Evolutionary conservation across 2,329 filamentous ascomycete species (phyloP), one percentile per base, ranked within the genome.

Genomic region (Bertia moriformis): DNA sequence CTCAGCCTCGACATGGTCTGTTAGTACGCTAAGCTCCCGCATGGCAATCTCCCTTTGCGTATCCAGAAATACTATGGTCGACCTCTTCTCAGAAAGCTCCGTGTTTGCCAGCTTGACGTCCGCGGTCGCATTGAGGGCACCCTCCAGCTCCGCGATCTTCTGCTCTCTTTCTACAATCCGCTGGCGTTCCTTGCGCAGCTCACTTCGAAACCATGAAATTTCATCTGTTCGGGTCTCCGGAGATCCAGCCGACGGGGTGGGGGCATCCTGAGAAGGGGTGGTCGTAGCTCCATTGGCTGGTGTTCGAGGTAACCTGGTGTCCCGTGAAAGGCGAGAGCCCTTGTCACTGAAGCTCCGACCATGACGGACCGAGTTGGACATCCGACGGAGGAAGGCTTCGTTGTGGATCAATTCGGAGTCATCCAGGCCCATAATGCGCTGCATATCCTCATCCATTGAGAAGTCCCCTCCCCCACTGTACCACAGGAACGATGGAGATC

Each of bases 21-120:
- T 88, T 50, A 95, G 72, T 27, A 89, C 81, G 52, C 93, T 86
- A 14, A 96, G 67, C 57, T 96, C 87, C 30, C 84, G 81, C 50
- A 96, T 84, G 61, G 94, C 89, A 56, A 96, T 88, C 59, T 96
- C 89, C 38, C 87, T 86, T 59, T 95, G 86, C 0, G 88, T 89
- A 55, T 96, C 89, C 39, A 96, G 67, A 14, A 93, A 83, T 4
- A 89, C 89, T 56, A 98, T 91, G 0, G 91, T 96, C 51, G 93
- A 94, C 42, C 91, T 73, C 64, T 96, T 96, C 59, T 96, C 88
- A 24, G 83, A 71, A 18, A 96, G 65, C 54, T 88, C 89, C 49
- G 82, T 87, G 58, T 93, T 93, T 19, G 93, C 76, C 49, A 78
- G 81, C 59, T 82, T 82, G 18, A 78, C 56, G 42, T 76, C 72